Evolutionary conservation across 306 rosid species (phyloP).

Genomic region (Purshia tridentata): DNA sequence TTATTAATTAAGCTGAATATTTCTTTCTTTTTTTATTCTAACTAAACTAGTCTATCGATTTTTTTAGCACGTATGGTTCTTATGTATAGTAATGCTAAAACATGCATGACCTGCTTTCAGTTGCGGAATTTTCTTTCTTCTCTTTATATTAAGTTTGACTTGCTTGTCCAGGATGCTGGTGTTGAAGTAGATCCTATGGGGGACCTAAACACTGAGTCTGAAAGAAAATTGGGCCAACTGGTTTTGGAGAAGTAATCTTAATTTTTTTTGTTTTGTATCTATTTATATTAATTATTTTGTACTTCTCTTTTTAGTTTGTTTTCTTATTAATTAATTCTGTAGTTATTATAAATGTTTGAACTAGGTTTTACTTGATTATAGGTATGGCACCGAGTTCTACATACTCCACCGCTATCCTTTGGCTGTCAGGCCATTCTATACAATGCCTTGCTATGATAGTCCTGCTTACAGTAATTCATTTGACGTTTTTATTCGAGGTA

Average conservation of each 20-base stretch:
- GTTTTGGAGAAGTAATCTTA: conserved; percentile 71
- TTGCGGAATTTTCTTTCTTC: not conserved
- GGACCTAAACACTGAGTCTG: conserved; percentile 85
- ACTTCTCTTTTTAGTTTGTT: not conserved
- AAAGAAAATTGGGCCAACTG: conserved; percentile 80
- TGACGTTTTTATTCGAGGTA: conserved; percentile 96
- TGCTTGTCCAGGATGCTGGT: conserved; percentile 71
- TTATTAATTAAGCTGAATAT: not conserved
- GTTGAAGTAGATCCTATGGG: conserved; percentile 80
- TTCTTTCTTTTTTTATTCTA: not conserved
- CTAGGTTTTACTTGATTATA: conserved; percentile 24
- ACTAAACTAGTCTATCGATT: not conserved
- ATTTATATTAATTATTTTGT: not conserved
- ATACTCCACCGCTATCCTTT: conserved; percentile 87
- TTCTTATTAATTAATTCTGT: not conserved
- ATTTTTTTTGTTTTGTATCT: not conserved
- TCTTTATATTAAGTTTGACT: conserved; percentile 10
- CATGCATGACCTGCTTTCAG: not conserved
- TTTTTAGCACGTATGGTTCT: not conserved
- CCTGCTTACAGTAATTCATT: conserved; percentile 79
- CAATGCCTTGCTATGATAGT: conserved; percentile 91
- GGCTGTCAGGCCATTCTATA: conserved; percentile 89
- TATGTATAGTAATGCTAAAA: not conserved
- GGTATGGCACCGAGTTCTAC: conserved; percentile 92
- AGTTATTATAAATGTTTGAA: not conserved